Conservation (phyloP, 306 rosid genomes). For the Citrullus colocynthis region DNA sequence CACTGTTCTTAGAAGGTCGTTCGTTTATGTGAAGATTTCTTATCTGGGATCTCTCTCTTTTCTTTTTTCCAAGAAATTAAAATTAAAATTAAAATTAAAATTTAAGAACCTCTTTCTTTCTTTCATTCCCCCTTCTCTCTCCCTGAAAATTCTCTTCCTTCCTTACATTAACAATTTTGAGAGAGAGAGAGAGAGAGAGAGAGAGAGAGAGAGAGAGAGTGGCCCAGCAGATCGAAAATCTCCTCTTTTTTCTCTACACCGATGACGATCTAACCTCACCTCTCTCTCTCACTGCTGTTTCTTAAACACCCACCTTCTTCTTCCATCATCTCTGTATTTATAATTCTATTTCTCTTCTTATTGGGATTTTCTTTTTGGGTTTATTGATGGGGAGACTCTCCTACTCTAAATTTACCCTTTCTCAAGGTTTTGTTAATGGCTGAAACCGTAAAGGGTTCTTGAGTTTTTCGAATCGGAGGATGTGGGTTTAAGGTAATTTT, state of each 20-base stretch:
- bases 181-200: constrained; percentile 24
- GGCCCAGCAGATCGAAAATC: constrained; percentile 99
- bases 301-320: constrained; percentile 40
- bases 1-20: constrained; percentile 99
- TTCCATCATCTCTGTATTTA: constrained; percentile 6
- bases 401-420: constrained; percentile 19
- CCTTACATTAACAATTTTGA: background rate
- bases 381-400: constrained; percentile 22
- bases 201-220: constrained; percentile 25
- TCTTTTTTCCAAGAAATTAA: constrained; percentile 17
- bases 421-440: constrained; percentile 29
- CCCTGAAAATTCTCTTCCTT: constrained; percentile 17
- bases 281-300: constrained; percentile 45
- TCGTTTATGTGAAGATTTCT: constrained; percentile 91
- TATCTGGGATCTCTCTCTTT: constrained; percentile 93
- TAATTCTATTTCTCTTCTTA: background rate
- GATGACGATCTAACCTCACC: constrained; percentile 58
- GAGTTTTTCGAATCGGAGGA: constrained; percentile 25
- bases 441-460: constrained; percentile 40
- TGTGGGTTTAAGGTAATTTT: constrained; percentile 80
- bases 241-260: constrained; percentile 36
- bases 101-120: constrained; percentile 16
- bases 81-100: background rate
- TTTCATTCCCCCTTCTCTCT: constrained; percentile 18
- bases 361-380: constrained; percentile 19